phyloP scores from a whole-genome alignment of 495 filamentous ascomycete genomes.

The Niebla homalea region DNA sequence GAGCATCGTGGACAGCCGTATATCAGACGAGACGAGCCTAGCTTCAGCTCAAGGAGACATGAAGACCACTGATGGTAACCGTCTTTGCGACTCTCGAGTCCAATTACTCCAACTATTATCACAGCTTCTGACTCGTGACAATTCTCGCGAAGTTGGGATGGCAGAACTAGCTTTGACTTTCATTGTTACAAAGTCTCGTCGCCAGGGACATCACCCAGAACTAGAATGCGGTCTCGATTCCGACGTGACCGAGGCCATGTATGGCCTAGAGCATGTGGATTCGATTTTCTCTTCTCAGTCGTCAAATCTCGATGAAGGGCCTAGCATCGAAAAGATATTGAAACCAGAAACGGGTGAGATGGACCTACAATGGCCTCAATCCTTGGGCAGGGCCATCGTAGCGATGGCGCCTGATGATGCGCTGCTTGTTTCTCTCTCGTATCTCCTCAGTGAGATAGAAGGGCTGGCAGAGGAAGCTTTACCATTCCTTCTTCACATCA shows the following conservation, averaged over 20 bases:
- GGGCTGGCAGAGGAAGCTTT: constrained; percentile 58
- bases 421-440: constrained; percentile 50
- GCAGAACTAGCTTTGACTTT: constrained; percentile 65
- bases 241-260: background rate
- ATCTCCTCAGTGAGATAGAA: constrained; percentile 46
- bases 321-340: constrained; percentile 11
- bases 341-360: constrained; percentile 1
- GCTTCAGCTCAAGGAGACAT: background rate
- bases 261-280: background rate
- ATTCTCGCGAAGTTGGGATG: constrained; percentile 51
- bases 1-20: constrained; percentile 45
- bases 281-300: background rate
- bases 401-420: constrained; percentile 46
- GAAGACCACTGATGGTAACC: background rate
- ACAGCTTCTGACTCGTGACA: constrained; percentile 49
- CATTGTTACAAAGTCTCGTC: constrained; percentile 45
- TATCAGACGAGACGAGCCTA: constrained; percentile 40
- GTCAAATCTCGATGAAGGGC: background rate
- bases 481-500: constrained; percentile 69
- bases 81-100: constrained; percentile 11
- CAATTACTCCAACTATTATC: constrained; percentile 52
- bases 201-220: constrained; percentile 32
- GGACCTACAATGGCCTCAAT: constrained; percentile 47
- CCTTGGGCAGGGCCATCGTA: constrained; percentile 47
- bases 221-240: constrained; percentile 30